Percentiles rank a stretch among this genome's conserved stretches.
Evolutionary conservation across 495 filamentous ascomycete species (phyloP).

Genomic region (Aspergillus bridgeri): DNA sequence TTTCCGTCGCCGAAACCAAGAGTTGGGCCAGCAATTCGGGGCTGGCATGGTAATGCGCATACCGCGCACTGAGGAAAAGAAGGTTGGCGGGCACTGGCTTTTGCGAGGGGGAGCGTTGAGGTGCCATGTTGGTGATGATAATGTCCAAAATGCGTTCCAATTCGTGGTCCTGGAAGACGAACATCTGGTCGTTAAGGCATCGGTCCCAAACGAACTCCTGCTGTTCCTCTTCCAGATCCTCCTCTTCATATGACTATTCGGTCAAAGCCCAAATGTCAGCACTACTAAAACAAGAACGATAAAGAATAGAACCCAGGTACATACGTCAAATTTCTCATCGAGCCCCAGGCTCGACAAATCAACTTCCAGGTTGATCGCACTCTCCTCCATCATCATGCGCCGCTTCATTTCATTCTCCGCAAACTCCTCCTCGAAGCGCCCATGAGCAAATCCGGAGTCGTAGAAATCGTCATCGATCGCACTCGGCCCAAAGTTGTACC

Average conservation of each 20-base stretch:
- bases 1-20: constrained; percentile 84
- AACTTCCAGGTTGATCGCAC: constrained; percentile 93
- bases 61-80: constrained; percentile 90
- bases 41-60: constrained; percentile 94
- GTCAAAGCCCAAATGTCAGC: constrained; percentile 7
- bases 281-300: constrained; percentile 11
- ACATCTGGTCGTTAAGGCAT: constrained; percentile 98
- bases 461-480: constrained; percentile 97
- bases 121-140: constrained; percentile 97
- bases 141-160: constrained; percentile 87
- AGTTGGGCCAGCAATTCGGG: constrained; percentile 77
- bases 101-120: constrained; percentile 89
- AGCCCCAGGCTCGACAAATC: constrained; percentile 94
- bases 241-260: constrained; percentile 61
- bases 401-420: constrained; percentile 94
- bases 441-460: constrained; percentile 85
- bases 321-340: constrained; percentile 91
- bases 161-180: constrained; percentile 96
- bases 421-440: constrained; percentile 94
- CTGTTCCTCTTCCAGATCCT: constrained; percentile 78
- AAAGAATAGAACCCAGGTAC: constrained; percentile 25
- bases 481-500: constrained; percentile 81
- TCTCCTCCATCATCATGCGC: constrained; percentile 99
- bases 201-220: constrained; percentile 97
- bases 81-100: constrained; percentile 98